These are phyloP conservation scores for Canavalia ensiformis DNA, from an alignment of 306 rosid species.

Conservation along the genomic window DNA sequence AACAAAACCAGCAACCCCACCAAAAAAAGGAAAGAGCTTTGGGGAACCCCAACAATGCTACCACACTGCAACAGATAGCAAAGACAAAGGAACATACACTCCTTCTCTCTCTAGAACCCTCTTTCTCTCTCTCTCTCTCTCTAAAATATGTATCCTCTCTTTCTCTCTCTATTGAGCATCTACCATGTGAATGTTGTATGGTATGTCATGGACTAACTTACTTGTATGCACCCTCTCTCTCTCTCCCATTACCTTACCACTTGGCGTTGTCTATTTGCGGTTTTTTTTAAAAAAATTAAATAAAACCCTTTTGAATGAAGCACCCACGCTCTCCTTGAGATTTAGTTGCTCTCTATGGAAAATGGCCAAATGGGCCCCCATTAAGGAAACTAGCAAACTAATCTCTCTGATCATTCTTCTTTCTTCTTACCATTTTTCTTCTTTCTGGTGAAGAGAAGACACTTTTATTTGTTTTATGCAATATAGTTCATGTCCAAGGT, in stretches of 20 bases:
- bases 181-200: slow-evolving; percentile 59
- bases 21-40: slow-evolving; percentile 21
- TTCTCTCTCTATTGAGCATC: slow-evolving; percentile 42
- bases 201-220: slow-evolving; percentile 32
- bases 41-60: slow-evolving; percentile 56
- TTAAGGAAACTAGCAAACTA: neutral
- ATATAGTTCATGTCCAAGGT: neutral
- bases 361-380: slow-evolving; percentile 2
- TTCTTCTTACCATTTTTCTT: neutral
- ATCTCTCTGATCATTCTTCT: too few relatives aligned
- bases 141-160: slow-evolving; percentile 4
- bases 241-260: slow-evolving; percentile 33
- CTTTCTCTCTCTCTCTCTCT: slow-evolving; percentile 44
- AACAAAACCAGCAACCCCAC: slow-evolving; percentile 29
- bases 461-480: neutral
- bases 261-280: slow-evolving; percentile 55
- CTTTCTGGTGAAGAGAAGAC: neutral
- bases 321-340: neutral
- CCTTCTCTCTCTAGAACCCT: slow-evolving; percentile 43
- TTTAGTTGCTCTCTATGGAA: slow-evolving; percentile 12
- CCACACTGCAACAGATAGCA: slow-evolving; percentile 54
- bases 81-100: neutral
- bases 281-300: slow-evolving; percentile 7
- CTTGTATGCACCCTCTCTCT: slow-evolving; percentile 28
- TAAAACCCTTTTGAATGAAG: slow-evolving; percentile 32